Evolutionary conservation across 345 rosid species (phyloP).

Genomic region (Boechera divaricarpa): DNA sequence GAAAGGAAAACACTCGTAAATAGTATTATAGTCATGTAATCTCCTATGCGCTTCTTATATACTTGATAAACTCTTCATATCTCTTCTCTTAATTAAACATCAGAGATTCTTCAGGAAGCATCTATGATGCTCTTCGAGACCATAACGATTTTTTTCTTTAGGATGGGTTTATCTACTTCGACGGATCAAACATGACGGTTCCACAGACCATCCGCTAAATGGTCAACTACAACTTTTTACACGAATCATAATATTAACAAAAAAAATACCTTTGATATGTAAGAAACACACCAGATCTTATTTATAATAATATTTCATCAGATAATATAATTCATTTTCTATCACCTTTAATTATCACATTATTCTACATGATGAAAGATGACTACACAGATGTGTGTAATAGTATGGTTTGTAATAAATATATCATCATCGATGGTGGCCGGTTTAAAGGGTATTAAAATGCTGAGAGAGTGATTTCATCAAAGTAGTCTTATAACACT

Average conservation of each 20-base stretch:
- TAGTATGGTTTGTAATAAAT: neutral
- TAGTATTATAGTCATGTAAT: too few relatives aligned
- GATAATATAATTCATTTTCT: neutral
- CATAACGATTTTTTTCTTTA: neutral
- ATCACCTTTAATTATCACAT: neutral
- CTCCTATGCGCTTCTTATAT: too few relatives aligned
- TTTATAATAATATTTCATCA: too few relatives aligned
- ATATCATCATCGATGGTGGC: neutral
- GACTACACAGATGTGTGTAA: neutral
- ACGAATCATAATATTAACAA: neutral
- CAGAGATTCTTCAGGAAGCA: too few relatives aligned
- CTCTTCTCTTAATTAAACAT: too few relatives aligned
- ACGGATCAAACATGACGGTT: too few relatives aligned
- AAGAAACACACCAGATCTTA: neutral
- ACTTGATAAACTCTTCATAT: too few relatives aligned
- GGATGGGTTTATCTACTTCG: too few relatives aligned
- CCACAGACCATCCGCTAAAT: neutral
- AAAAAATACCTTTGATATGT: neutral
- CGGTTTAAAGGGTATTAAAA: neutral
- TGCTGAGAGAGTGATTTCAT: constrained; percentile 5
- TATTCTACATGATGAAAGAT: neutral
- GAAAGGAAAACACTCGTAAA: too few relatives aligned
- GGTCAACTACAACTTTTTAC: neutral
- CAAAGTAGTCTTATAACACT: neutral
- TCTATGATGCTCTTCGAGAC: neutral